Conservation (phyloP, 148 eudicot species). For the Rhododendron ferrugineum region DNA sequence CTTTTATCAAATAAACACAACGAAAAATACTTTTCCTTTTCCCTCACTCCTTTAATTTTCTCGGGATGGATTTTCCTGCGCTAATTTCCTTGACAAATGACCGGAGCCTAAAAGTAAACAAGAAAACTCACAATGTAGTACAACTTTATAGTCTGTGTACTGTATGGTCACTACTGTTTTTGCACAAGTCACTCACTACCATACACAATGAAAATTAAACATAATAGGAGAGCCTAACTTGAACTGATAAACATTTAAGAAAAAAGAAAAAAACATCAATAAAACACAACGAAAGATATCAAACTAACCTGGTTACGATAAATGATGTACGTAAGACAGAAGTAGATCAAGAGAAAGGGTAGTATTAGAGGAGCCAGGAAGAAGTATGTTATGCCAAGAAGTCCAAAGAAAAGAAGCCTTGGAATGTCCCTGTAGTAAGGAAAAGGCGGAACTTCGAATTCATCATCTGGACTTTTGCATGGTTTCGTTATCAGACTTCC, state of each 20-base stretch:
- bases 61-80: background rate
- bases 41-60: background rate
- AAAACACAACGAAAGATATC: constrained; percentile 2
- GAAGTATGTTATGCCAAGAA: constrained; percentile 65
- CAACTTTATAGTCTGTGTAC: background rate
- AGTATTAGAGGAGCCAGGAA: constrained; percentile 65
- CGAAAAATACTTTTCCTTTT: background rate
- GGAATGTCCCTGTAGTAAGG: constrained; percentile 54
- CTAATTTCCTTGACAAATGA: background rate
- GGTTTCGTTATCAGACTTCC: constrained; percentile 37
- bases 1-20: background rate
- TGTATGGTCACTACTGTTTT: background rate
- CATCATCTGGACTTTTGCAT: constrained; percentile 25
- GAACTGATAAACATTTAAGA: background rate
- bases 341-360: constrained; percentile 63
- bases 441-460: constrained; percentile 41
- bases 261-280: background rate
- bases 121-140: background rate
- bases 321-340: constrained; percentile 49
- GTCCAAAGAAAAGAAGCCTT: constrained; percentile 56
- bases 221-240: background rate
- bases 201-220: background rate
- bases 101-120: background rate
- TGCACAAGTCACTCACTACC: background rate
- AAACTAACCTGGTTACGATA: constrained; percentile 58